These are phyloP conservation scores for Dactylonectria macrodidyma DNA, from an alignment of 2,329 filamentous ascomycete species.

Conservation along the genomic window DNA sequence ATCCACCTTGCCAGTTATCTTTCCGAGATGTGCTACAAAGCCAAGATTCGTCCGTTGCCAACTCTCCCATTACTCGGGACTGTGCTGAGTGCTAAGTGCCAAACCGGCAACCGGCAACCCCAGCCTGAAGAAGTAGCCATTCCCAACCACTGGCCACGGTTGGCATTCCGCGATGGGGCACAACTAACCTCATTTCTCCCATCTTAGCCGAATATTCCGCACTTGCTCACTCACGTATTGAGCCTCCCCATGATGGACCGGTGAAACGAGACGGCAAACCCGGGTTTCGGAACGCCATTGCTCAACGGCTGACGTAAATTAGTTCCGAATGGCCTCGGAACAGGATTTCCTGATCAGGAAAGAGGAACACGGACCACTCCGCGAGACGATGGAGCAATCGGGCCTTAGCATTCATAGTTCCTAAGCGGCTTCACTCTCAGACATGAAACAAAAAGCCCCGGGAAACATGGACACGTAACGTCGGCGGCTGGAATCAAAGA, in stretches of 20 bases:
- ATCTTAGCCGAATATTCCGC: not conserved
- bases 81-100: not conserved
- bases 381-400: not conserved
- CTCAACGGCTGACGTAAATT: not conserved
- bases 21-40: conserved; percentile 3
- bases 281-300: not conserved
- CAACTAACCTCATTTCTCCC: not conserved
- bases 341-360: conserved; percentile 4
- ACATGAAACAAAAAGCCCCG: conserved; percentile 3
- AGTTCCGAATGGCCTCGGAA: not conserved
- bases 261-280: too few relatives aligned
- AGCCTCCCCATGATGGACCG: not conserved
- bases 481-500: not conserved
- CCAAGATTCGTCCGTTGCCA: conserved; percentile 2
- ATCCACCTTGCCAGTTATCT: not conserved
- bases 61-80: conserved; percentile 6
- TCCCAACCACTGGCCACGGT: not conserved
- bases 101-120: not conserved
- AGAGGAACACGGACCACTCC: conserved; percentile 3
- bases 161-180: not conserved
- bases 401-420: conserved; percentile 1
- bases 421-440: not conserved
- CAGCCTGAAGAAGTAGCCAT: too few relatives aligned
- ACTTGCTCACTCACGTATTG: not conserved
- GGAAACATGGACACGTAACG: conserved; percentile 1